A percentile compares a stretch with the other conserved stretches of the same genome.
Conservation (phyloP, 495 filamentous ascomycete genomes). For the Hypomontagnella submonticulosa region DNA sequence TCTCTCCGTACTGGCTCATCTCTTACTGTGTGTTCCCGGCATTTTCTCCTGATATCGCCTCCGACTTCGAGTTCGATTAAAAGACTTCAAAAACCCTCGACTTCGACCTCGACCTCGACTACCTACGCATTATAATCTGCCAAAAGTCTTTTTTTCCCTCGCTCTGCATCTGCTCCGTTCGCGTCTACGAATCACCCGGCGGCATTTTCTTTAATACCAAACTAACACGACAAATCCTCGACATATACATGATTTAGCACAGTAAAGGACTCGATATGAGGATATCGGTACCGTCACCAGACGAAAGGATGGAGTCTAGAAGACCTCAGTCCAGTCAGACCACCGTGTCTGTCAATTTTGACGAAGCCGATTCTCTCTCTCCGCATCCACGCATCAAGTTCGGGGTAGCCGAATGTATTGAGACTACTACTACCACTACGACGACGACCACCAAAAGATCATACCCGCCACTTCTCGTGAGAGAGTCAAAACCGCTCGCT, state of each 20-base stretch:
- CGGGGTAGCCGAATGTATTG: constrained; percentile 65
- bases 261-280: constrained; percentile 36
- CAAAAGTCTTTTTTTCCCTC: background rate
- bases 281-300: constrained; percentile 40
- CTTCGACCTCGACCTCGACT: constrained; percentile 15
- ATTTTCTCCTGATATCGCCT: background rate
- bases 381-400: constrained; percentile 57
- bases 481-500: constrained; percentile 74
- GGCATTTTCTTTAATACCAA: constrained; percentile 11
- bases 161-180: constrained; percentile 5
- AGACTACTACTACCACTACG: constrained; percentile 82
- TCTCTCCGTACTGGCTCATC: background rate
- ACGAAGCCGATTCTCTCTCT: constrained; percentile 53
- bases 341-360: constrained; percentile 58
- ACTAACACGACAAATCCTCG: background rate
- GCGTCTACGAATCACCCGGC: constrained; percentile 2
- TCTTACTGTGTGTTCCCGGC: background rate
- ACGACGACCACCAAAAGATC: constrained; percentile 93
- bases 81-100: background rate
- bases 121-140: background rate
- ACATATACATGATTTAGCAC: constrained; percentile 44
- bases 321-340: constrained; percentile 58
- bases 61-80: constrained; percentile 7
- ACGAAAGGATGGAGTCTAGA: constrained; percentile 51
- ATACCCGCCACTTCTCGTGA: constrained; percentile 84